A percentile compares a stretch with the other conserved stretches of the same genome.
These are phyloP conservation scores for Kazachstania taianensis DNA, from an alignment of 805 yeast species.

Conservation along the genomic window DNA sequence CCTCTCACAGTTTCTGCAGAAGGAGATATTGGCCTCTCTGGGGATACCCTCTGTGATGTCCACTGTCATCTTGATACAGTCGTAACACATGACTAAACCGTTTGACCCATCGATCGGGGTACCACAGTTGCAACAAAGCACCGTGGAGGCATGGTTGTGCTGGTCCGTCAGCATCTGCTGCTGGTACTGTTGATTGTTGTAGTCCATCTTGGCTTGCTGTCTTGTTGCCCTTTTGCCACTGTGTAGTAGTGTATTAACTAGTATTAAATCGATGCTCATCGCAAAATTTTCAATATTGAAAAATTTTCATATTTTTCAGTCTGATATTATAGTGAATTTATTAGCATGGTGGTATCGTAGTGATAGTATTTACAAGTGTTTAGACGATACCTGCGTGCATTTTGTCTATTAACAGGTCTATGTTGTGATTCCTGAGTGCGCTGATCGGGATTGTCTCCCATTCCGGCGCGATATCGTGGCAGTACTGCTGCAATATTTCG, in stretches of 20 bases:
- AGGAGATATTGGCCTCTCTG: slow-evolving; percentile 84
- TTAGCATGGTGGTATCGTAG: not conserved
- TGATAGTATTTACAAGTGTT: not conserved
- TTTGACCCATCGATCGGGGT: slow-evolving; percentile 93
- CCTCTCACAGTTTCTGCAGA: slow-evolving; percentile 95
- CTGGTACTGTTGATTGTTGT: slow-evolving; percentile 24
- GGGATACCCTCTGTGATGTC: slow-evolving; percentile 93
- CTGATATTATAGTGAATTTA: not conserved
- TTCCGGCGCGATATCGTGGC: slow-evolving; percentile 25
- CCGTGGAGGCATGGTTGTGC: slow-evolving; percentile 54
- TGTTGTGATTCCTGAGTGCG: slow-evolving; percentile 62
- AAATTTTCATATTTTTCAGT: slow-evolving; percentile 2
- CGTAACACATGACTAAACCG: slow-evolving; percentile 92
- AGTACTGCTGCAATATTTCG: slow-evolving; percentile 34
- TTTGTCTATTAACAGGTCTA: slow-evolving; percentile 54
- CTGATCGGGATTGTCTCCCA: slow-evolving; percentile 83
- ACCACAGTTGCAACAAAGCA: slow-evolving; percentile 97
- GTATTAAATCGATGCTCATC: slow-evolving; percentile 14
- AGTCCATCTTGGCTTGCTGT: slow-evolving; percentile 17
- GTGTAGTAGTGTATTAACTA: not conserved
- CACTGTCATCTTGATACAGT: slow-evolving; percentile 87
- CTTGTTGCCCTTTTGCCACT: not conserved
- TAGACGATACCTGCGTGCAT: slow-evolving; percentile 46
- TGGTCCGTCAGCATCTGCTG: slow-evolving; percentile 39
- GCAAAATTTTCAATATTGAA: slow-evolving; percentile 10